These are phyloP conservation scores for Phytophthora citrophthora DNA, from an alignment of 352 stramenopile species.

Conservation along the genomic window DNA sequence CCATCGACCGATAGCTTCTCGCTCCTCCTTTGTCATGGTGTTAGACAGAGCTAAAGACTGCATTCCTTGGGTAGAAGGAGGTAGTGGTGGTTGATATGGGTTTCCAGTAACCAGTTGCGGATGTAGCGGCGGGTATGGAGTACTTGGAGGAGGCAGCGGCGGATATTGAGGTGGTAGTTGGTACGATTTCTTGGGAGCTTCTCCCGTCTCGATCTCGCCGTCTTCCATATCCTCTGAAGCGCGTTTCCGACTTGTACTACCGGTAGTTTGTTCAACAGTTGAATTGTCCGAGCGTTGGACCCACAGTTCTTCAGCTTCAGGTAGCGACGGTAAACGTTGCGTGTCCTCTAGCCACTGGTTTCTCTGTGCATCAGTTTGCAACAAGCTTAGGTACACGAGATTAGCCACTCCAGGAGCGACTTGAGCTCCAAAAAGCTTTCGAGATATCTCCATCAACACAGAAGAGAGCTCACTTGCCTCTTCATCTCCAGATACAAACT, in stretches of 20 bases:
- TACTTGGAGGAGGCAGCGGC: conserved; percentile 13
- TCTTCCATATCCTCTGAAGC: conserved; percentile 48
- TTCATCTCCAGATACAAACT: conserved; percentile 32
- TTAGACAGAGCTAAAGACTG: conserved; percentile 44
- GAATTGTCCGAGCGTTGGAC: conserved; percentile 5
- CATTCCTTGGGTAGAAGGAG: conserved; percentile 13
- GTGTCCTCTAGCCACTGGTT: conserved; percentile 73
- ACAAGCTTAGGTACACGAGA: conserved; percentile 72
- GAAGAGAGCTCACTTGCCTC: conserved; percentile 50
- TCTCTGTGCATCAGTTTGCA: conserved; percentile 45
- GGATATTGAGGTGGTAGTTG: conserved; percentile 13
- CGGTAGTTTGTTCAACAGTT: background rate
- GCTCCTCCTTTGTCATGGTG: conserved; percentile 78
- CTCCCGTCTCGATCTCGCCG: conserved; percentile 53
- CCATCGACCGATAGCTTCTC: conserved; percentile 80
- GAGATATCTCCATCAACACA: conserved; percentile 62
- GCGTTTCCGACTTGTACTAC: conserved; percentile 19
- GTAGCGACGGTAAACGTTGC: conserved; percentile 59
- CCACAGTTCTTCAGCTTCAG: conserved; percentile 49
- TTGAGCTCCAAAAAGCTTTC: conserved; percentile 55
- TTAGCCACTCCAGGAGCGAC: conserved; percentile 67
- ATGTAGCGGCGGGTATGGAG: conserved; percentile 17
- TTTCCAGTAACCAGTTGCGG: conserved; percentile 6
- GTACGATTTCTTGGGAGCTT: conserved; percentile 27
- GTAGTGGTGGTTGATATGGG: conserved; percentile 15